Evolutionary conservation across 1,139 yeast species (phyloP).

Genomic region (Debaryomyces sp.): DNA sequence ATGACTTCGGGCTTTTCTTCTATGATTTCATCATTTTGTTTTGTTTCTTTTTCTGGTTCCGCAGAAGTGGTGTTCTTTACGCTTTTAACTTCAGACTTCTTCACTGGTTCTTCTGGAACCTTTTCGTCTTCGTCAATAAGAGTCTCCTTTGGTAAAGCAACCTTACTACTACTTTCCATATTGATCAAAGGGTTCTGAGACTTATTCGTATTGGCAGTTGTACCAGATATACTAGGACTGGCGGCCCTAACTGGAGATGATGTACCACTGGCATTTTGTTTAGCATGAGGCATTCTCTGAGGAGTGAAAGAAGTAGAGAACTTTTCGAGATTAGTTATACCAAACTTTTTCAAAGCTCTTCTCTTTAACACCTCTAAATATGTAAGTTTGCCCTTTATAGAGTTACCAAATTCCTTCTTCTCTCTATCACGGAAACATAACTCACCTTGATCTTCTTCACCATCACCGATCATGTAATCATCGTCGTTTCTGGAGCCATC

Average conservation of each 20-base stretch:
- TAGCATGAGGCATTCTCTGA: conserved; percentile 22
- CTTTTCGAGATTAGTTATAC: conserved; percentile 35
- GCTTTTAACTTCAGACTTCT: background rate
- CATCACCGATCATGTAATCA: conserved; percentile 53
- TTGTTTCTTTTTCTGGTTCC: background rate
- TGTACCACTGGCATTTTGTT: conserved; percentile 13
- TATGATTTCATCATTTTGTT: background rate
- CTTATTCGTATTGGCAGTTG: conserved; percentile 15
- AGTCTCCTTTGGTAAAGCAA: conserved; percentile 46
- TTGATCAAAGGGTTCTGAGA: conserved; percentile 32
- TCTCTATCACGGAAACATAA: conserved; percentile 37
- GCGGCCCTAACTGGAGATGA: conserved; percentile 12
- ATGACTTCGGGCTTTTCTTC: background rate
- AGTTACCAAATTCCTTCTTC: conserved; percentile 33
- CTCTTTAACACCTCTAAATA: conserved; percentile 57
- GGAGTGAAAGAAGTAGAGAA: conserved; percentile 48
- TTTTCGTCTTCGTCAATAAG: conserved; percentile 35
- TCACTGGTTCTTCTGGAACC: conserved; percentile 9
- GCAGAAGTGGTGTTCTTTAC: background rate
- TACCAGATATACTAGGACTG: conserved; percentile 10
- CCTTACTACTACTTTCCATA: conserved; percentile 32
- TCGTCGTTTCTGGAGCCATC: conserved; percentile 45
- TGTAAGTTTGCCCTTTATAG: conserved; percentile 34
- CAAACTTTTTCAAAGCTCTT: conserved; percentile 49
- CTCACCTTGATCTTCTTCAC: conserved; percentile 51